These are phyloP conservation scores for Sordariomycetes sp. DNA, from an alignment of 2,329 filamentous ascomycete species.

Conservation along the genomic window DNA sequence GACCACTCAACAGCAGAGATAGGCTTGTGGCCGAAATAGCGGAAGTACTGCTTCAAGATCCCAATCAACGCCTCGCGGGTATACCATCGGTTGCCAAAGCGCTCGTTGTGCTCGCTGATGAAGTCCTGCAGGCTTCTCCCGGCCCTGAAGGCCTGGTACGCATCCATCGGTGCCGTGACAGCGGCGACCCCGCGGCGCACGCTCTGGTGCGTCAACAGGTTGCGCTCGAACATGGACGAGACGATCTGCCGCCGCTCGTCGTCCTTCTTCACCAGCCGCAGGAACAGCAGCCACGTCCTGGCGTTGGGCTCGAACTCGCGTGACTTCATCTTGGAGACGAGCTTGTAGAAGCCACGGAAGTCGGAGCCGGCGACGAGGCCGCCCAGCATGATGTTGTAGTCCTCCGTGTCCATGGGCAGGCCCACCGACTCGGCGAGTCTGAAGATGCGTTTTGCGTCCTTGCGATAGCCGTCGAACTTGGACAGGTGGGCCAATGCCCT, in stretches of 20 bases:
- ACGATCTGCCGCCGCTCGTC: constrained; percentile 38
- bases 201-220: constrained; percentile 27
- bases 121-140: constrained; percentile 25
- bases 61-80: constrained; percentile 22
- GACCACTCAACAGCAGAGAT: no score
- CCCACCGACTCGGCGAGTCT: constrained; percentile 23
- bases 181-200: constrained; percentile 26
- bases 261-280: constrained; percentile 49
- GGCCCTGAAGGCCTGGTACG: constrained; percentile 27
- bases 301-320: constrained; percentile 29
- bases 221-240: constrained; percentile 33
- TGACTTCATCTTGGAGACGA: constrained; percentile 29
- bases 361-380: constrained; percentile 29
- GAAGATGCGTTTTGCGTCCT: constrained; percentile 24
- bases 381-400: constrained; percentile 38
- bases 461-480: constrained; percentile 22
- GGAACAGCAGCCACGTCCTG: constrained; percentile 37
- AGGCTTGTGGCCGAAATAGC: no score
- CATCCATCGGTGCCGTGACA: constrained; percentile 33
- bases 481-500: constrained; percentile 33
- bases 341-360: constrained; percentile 27
- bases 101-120: constrained; percentile 25
- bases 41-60: constrained; percentile 33
- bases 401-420: constrained; percentile 32
- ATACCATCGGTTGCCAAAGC: constrained; percentile 39